Conservation (phyloP, 2,329 filamentous ascomycete genomes). For the Metarhizium guizhouense region DNA sequence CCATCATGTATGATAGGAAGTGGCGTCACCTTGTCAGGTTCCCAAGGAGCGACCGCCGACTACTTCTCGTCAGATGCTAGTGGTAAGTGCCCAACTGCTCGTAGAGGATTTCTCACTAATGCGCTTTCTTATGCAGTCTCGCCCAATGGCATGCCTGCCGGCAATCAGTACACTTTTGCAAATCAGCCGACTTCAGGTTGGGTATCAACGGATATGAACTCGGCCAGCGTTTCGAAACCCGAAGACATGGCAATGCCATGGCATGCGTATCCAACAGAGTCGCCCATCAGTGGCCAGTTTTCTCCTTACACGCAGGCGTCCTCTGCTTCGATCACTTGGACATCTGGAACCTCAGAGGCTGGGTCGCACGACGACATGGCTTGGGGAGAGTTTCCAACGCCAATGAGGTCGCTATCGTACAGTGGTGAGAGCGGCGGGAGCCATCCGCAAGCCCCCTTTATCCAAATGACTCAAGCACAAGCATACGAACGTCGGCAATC, state of each 20-base stretch:
- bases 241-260: slow-evolving; percentile 36
- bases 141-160: slow-evolving; percentile 22
- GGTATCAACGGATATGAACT: slow-evolving; percentile 33
- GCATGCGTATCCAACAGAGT: slow-evolving; percentile 40
- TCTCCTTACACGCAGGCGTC: slow-evolving; percentile 38
- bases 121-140: slow-evolving; percentile 17
- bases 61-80: slow-evolving; percentile 30
- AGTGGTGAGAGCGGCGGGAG: slow-evolving; percentile 30
- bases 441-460: slow-evolving; percentile 29
- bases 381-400: slow-evolving; percentile 35
- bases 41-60: slow-evolving; percentile 29
- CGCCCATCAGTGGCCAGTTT: slow-evolving; percentile 40
- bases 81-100: slow-evolving; percentile 27
- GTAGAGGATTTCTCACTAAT: neutral
- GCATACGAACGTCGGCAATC: slow-evolving; percentile 35
- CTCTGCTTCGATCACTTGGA: slow-evolving; percentile 32
- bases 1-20: slow-evolving; percentile 9
- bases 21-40: neutral
- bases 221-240: slow-evolving; percentile 30
- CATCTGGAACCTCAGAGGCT: slow-evolving; percentile 25
- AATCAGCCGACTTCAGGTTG: slow-evolving; percentile 31
- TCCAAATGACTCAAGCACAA: slow-evolving; percentile 28
- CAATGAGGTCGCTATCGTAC: slow-evolving; percentile 39
- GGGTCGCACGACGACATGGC: slow-evolving; percentile 33
- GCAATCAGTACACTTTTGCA: slow-evolving; percentile 28